Percentiles rank a stretch among this genome's conserved stretches.
phyloP scores from a whole-genome alignment of 805 yeast genomes.

The Lachancea fermentati region DNA sequence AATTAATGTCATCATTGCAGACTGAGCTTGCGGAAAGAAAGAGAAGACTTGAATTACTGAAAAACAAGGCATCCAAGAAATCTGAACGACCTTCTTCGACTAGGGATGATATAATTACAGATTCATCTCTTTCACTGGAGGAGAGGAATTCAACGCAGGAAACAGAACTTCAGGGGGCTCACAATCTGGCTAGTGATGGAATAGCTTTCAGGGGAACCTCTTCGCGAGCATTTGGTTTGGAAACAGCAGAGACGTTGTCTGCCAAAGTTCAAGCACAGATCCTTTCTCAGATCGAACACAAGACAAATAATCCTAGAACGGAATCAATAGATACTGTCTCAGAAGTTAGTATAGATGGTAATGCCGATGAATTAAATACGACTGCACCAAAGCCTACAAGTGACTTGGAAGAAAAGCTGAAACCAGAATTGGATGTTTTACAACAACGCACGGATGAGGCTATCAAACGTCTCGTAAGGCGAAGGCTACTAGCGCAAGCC shows the following conservation, averaged over 20 bases:
- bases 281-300: neutral
- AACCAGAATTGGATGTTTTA: constrained; percentile 35
- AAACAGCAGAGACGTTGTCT: constrained; percentile 4
- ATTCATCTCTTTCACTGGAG: too few relatives aligned
- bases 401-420: constrained; percentile 35
- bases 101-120: too few relatives aligned
- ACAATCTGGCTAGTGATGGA: neutral
- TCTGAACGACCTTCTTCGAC: too few relatives aligned
- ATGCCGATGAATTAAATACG: neutral
- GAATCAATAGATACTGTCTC: neutral
- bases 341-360: constrained; percentile 3
- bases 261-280: neutral
- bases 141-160: too few relatives aligned
- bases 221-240: neutral
- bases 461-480: constrained; percentile 36
- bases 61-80: constrained; percentile 17
- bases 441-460: constrained; percentile 40
- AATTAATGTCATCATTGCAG: constrained; percentile 20
- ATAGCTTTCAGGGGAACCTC: neutral
- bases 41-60: constrained; percentile 23
- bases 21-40: constrained; percentile 29
- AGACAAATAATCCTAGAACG: neutral
- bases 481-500: constrained; percentile 22
- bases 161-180: neutral
- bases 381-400: constrained; percentile 1